phyloP scores from a whole-genome alignment of 1,284 basidiomycete genomes.

The Thelephora terrestris region DNA sequence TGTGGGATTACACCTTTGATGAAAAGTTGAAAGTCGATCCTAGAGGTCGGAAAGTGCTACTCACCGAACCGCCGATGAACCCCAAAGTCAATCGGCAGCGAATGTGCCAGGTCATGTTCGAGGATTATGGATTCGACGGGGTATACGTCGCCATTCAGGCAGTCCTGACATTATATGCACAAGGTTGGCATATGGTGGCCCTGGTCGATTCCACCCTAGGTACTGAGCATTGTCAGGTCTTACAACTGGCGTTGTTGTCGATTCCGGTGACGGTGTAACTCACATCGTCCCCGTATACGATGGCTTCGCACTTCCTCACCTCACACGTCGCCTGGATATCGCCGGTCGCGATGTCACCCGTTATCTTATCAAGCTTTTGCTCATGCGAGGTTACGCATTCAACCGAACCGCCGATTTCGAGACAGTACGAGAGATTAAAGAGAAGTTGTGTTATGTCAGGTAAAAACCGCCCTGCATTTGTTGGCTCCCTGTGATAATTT shows the following conservation, averaged over 20 bases:
- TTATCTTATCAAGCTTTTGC: slow-evolving; percentile 95
- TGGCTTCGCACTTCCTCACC: slow-evolving; percentile 90
- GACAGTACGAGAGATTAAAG: slow-evolving; percentile 97
- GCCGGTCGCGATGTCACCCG: slow-evolving; percentile 97
- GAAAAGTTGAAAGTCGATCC: slow-evolving; percentile 92
- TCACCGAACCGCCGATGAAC: slow-evolving; percentile 99
- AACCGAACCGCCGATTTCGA: slow-evolving; percentile 99
- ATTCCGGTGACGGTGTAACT: slow-evolving; percentile 98
- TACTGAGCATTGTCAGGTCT: slow-evolving; percentile 51
- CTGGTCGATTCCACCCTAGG: neutral
- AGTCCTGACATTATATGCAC: slow-evolving; percentile 94
- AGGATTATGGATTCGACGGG: slow-evolving; percentile 93
- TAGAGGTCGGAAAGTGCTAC: slow-evolving; percentile 79
- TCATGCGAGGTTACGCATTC: slow-evolving; percentile 99
- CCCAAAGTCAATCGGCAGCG: slow-evolving; percentile 86
- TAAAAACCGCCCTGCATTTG: slow-evolving; percentile 22
- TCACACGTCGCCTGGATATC: slow-evolving; percentile 91
- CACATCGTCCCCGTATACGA: slow-evolving; percentile 99
- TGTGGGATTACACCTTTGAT: slow-evolving; percentile 98
- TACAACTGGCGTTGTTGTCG: slow-evolving; percentile 96
- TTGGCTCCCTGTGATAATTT: neutral
- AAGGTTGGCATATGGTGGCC: slow-evolving; percentile 60
- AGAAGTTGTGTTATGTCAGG: slow-evolving; percentile 97
- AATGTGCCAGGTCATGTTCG: slow-evolving; percentile 99
- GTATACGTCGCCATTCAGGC: slow-evolving; percentile 99